A percentile compares a stretch with the other conserved stretches of the same genome.
Evolutionary conservation across 768 basidiomycete genomes (phyloP).

Genomic region (Cystobasidium tubakii): DNA sequence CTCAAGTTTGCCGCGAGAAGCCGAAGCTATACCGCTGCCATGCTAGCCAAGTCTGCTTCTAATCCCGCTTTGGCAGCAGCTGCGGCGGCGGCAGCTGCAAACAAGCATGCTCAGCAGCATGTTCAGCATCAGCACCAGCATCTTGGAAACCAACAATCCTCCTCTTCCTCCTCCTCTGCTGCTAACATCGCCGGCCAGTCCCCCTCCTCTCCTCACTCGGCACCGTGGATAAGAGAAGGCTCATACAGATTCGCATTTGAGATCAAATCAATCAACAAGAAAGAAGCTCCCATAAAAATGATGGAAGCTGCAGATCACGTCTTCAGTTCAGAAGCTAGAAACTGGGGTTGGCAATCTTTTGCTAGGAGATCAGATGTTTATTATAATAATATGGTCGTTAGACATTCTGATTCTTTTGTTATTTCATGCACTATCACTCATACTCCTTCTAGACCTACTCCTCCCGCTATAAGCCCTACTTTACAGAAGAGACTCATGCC

Average conservation of each 20-base stretch:
- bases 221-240: slow-evolving; percentile 30
- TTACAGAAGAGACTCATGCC: slow-evolving; percentile 47
- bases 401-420: slow-evolving; percentile 48
- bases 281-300: slow-evolving; percentile 36
- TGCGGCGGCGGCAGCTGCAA: not conserved
- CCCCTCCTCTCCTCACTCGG: not conserved
- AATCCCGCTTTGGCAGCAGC: not conserved
- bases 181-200: not conserved
- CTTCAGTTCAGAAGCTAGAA: slow-evolving; percentile 48
- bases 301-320: slow-evolving; percentile 50
- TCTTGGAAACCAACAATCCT: slow-evolving; percentile 4
- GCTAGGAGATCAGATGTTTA: slow-evolving; percentile 39
- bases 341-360: slow-evolving; percentile 49
- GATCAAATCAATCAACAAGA: slow-evolving; percentile 21
- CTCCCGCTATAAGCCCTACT: slow-evolving; percentile 31
- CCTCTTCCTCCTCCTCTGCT: not conserved
- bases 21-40: not conserved
- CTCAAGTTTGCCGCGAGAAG: slow-evolving; percentile 12
- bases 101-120: slow-evolving; percentile 20
- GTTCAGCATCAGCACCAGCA: slow-evolving; percentile 21
- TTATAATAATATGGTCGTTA: slow-evolving; percentile 43
- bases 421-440: slow-evolving; percentile 51
- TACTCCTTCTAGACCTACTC: slow-evolving; percentile 47
- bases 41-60: slow-evolving; percentile 13
- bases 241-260: slow-evolving; percentile 27